Evolutionary conservation across 2,329 filamentous ascomycete species (phyloP), one percentile per base, ranked within the genome.

Genomic region (Dothiorella sarmentorum): DNA sequence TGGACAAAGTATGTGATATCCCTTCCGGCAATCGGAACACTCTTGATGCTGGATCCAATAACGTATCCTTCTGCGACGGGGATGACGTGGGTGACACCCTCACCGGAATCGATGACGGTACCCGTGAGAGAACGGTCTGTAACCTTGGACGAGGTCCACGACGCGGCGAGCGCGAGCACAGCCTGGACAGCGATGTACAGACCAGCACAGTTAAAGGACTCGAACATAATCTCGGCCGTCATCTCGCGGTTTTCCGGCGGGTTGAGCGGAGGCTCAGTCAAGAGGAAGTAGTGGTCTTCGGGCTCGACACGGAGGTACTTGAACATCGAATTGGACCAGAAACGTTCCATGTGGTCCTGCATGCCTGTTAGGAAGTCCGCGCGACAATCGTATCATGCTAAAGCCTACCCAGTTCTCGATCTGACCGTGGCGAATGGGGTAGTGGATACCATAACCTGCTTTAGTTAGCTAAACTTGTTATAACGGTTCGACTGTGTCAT

Each of bases 271-370:
- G 94, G 94, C 74, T 99, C 94, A 62, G 94, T 99, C 61, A 99
- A 86, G 63, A 99, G 86, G 76, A 99, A 99, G 80, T 96, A 92
- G 76, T 99, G 94, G 73, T 99, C 94, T 78, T 99, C 94, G 27
- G 94, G 94, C 78, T 99, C 94, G 66, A 99, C 94, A 68, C 94
- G 86, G 56, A 99, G 84, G 72, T 99, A 99, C 76, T 99, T 99
- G 85, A 99, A 99, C 78, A 99, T 99, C 63, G 94, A 99, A 80
- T 97, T 97, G 66, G 95, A 97, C 94, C 94, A 99, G 80, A 97
- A 99, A 63, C 94, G 88, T 76, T 99, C 94, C 94, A 99, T 99
- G 70, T 97, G 90, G 77, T 99, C 94, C 90, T 94, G 57, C 62
- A 27, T 3, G 31, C 7, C 17, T n/a, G 26, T 58, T 13, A 58